Conservation (phyloP, 2,329 filamentous ascomycete species). For the Ilyonectria destructans region DNA sequence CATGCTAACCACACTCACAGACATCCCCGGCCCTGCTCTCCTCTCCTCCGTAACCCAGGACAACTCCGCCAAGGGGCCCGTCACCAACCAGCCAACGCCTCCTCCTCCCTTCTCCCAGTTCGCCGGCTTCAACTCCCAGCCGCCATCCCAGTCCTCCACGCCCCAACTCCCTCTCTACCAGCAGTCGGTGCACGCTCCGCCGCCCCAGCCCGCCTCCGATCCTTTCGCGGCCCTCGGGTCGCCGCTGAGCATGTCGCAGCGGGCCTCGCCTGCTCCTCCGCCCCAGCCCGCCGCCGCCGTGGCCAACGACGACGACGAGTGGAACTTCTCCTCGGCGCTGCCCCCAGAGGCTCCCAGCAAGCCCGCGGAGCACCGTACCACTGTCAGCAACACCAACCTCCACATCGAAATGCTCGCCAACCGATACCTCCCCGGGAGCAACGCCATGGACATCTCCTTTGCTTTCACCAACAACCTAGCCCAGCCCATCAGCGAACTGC, state of each 20-base stretch:
- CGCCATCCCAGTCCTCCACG: constrained; percentile 67
- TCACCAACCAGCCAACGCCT: constrained; percentile 53
- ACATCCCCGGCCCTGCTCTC: constrained; percentile 76
- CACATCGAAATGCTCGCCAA: constrained; percentile 82
- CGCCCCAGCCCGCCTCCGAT: constrained; percentile 61
- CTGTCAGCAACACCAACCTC: constrained; percentile 79
- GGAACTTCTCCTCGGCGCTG: constrained; percentile 91
- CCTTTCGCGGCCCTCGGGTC: constrained; percentile 68
- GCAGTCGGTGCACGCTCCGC: constrained; percentile 64
- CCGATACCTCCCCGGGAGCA: constrained; percentile 67
- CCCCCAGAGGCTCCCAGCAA: constrained; percentile 71
- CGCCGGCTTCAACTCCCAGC: constrained; percentile 69
- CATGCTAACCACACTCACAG: constrained; percentile 56
- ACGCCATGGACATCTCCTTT: constrained; percentile 80
- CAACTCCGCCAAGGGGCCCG: constrained; percentile 69
- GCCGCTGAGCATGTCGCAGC: constrained; percentile 45
- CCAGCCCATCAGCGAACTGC: constrained; percentile 82
- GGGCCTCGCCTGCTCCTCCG: constrained; percentile 47
- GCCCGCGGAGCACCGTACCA: constrained; percentile 75
- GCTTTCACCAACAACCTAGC: constrained; percentile 87
- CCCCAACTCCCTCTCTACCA: constrained; percentile 67
- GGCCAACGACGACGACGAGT: constrained; percentile 85
- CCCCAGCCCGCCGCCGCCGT: constrained; percentile 50
- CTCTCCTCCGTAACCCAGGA: constrained; percentile 76
- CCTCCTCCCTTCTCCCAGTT: constrained; percentile 69